These are phyloP conservation scores for Drechslerella stenobrocha DNA, from an alignment of 2,329 filamentous ascomycete species.

Conservation along the genomic window DNA sequence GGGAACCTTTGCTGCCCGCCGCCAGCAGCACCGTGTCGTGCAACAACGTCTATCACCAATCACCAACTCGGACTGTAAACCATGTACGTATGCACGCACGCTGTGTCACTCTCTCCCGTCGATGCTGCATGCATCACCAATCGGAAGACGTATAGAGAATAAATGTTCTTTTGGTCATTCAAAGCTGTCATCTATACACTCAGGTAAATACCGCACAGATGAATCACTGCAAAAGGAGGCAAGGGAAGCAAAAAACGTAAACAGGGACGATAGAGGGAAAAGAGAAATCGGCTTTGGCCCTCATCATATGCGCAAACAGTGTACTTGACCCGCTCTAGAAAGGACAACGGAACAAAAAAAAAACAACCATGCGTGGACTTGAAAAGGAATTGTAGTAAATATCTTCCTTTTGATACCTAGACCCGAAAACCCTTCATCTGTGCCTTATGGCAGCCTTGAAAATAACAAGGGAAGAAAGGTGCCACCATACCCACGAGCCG, in stretches of 20 bases:
- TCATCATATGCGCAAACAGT: conserved; percentile 42
- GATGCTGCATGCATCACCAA: conserved; percentile 3
- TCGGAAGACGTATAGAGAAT: conserved; percentile 12
- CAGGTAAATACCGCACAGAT: conserved; percentile 43
- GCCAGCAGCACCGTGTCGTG: background rate
- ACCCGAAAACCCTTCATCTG: conserved; percentile 18
- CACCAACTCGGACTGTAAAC: background rate
- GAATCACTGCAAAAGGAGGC: too few species aligned
- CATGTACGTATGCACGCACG: background rate
- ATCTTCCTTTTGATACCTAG: background rate
- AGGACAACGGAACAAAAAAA: too few species aligned
- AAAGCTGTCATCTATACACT: conserved; percentile 45
- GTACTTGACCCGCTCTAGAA: conserved; percentile 36
- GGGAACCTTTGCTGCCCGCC: background rate
- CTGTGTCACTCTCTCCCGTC: background rate
- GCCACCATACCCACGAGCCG: conserved; percentile 26
- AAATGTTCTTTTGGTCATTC: conserved; percentile 47
- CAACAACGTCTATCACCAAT: background rate
- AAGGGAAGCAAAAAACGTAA: conserved; percentile 16
- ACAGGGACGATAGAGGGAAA: conserved; percentile 17
- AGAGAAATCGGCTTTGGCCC: conserved; percentile 20
- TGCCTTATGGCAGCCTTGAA: background rate
- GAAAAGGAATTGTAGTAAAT: conserved; percentile 16
- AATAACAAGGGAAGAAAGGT: conserved; percentile 15
- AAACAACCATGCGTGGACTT: conserved; percentile 10